Evolutionary conservation across 2,329 filamentous ascomycete genomes (phyloP).

Genomic region (Orbilia brochopaga): DNA sequence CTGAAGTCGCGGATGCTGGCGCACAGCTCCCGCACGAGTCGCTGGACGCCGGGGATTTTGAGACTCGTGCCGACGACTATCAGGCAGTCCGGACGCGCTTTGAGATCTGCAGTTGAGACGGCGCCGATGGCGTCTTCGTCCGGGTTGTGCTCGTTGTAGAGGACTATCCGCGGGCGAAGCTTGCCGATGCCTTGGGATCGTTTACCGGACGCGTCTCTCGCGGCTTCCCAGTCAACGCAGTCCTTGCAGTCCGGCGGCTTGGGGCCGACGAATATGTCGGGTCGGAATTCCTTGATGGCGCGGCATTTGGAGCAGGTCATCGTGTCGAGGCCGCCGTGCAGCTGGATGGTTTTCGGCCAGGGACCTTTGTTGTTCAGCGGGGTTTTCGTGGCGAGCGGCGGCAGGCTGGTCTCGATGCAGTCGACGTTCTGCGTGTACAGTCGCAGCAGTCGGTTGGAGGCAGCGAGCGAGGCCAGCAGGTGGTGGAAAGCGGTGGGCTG

Average conservation of each 20-base stretch:
- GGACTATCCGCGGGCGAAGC: slow-evolving; percentile 86
- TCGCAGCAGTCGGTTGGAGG: slow-evolving; percentile 83
- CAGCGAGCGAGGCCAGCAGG: slow-evolving; percentile 84
- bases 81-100: slow-evolving; percentile 83
- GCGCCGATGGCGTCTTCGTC: slow-evolving; percentile 95
- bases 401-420: slow-evolving; percentile 84
- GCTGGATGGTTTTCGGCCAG: slow-evolving; percentile 90
- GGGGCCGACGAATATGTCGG: slow-evolving; percentile 80
- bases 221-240: slow-evolving; percentile 75
- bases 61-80: slow-evolving; percentile 94
- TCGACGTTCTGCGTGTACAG: slow-evolving; percentile 98
- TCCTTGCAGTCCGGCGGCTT: slow-evolving; percentile 78
- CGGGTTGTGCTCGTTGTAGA: slow-evolving; percentile 97
- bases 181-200: slow-evolving; percentile 91
- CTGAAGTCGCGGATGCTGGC: slow-evolving; percentile 79
- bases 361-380: slow-evolving; percentile 83
- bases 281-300: slow-evolving; percentile 75
- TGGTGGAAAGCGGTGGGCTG: slow-evolving; percentile 90
- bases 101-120: slow-evolving; percentile 83
- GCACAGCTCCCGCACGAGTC: slow-evolving; percentile 90
- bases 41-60: slow-evolving; percentile 89
- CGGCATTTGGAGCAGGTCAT: slow-evolving; percentile 97
- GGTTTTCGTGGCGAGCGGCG: slow-evolving; percentile 78
- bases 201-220: slow-evolving; percentile 80
- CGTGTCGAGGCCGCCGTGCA: slow-evolving; percentile 90